Evolutionary conservation across 345 rosid species (phyloP).

Genomic region (Pistacia atlantica): DNA sequence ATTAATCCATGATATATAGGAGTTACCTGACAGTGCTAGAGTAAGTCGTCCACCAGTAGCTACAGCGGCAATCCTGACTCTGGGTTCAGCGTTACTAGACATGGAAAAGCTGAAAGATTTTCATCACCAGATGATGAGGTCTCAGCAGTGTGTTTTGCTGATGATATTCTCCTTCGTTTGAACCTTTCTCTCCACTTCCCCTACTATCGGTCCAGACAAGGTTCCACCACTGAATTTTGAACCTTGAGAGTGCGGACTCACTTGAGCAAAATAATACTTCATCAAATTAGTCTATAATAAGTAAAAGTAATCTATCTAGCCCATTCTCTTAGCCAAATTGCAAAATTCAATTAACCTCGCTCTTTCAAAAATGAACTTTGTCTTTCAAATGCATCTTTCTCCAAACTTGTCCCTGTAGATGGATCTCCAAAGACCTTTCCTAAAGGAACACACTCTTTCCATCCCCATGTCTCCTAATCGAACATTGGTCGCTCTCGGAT

Average conservation of each 20-base stretch:
- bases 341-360: no score
- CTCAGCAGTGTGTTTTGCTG: constrained; percentile 77
- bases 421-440: no score
- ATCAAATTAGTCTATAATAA: constrained; percentile 21
- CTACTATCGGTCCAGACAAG: constrained; percentile 46
- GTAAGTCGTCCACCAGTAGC: constrained; percentile 99
- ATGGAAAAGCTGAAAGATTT: no score
- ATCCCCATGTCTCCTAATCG: no score
- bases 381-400: no score
- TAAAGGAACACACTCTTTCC: no score
- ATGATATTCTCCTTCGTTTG: constrained; percentile 68
- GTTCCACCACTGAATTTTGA: constrained; percentile 51
- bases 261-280: constrained; percentile 38
- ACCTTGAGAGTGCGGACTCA: constrained; percentile 61
- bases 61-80: constrained; percentile 76
- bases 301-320: constrained; percentile 17
- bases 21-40: constrained; percentile 85
- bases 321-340: no score
- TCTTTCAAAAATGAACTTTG: no score
- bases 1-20: constrained; percentile 3
- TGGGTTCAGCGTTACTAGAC: constrained; percentile 77
- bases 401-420: no score
- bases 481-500: no score
- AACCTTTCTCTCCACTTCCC: no score
- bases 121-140: constrained; percentile 69